Percentiles rank a stretch among this genome's conserved stretches.
These are phyloP conservation scores for Nothophytophthora sp. DNA, from an alignment of 352 stramenopile genomes.

Conservation along the genomic window DNA sequence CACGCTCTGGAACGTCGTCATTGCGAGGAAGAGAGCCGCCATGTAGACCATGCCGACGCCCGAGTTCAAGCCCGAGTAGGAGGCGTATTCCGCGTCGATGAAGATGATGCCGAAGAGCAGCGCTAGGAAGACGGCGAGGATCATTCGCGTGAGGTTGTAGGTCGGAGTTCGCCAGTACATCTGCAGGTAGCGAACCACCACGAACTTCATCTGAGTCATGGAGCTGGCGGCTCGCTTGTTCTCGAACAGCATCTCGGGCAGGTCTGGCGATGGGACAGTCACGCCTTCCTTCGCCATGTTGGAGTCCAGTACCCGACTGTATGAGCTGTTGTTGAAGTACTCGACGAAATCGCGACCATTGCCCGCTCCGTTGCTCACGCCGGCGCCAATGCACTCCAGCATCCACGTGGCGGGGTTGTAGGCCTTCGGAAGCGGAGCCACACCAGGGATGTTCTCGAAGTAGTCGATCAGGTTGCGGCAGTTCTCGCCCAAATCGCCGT, in stretches of 20 bases:
- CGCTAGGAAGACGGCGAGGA: conserved; percentile 54
- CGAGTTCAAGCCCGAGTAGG: conserved; percentile 32
- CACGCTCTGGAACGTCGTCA: conserved; percentile 67
- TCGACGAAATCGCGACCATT: conserved; percentile 20
- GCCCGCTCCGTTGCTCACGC: conserved; percentile 19
- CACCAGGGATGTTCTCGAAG: conserved; percentile 24
- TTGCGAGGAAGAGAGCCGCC: conserved; percentile 53
- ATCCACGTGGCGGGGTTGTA: conserved; percentile 32
- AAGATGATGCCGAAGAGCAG: conserved; percentile 80
- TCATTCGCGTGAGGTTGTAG: conserved; percentile 76
- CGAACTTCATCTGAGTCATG: conserved; percentile 26
- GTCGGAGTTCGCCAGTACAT: conserved; percentile 53
- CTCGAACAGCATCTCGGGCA: conserved; percentile 24
- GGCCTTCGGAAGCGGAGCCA: conserved; percentile 39
- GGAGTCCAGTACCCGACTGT: conserved; percentile 2
- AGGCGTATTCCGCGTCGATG: conserved; percentile 22
- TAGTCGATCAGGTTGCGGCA: conserved; percentile 31
- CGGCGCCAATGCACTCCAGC: conserved; percentile 42
- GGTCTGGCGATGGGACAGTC: conserved; percentile 5
- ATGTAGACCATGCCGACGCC: conserved; percentile 83
- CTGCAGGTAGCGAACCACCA: conserved; percentile 18
- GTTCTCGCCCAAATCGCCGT: conserved; percentile 32
- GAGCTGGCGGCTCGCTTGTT: conserved; percentile 24
- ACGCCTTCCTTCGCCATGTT: conserved; percentile 29
- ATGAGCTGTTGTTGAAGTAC: conserved; percentile 17